phyloP scores from a whole-genome alignment of 106 monocot genomes.

The Dendrobium officinale region DNA sequence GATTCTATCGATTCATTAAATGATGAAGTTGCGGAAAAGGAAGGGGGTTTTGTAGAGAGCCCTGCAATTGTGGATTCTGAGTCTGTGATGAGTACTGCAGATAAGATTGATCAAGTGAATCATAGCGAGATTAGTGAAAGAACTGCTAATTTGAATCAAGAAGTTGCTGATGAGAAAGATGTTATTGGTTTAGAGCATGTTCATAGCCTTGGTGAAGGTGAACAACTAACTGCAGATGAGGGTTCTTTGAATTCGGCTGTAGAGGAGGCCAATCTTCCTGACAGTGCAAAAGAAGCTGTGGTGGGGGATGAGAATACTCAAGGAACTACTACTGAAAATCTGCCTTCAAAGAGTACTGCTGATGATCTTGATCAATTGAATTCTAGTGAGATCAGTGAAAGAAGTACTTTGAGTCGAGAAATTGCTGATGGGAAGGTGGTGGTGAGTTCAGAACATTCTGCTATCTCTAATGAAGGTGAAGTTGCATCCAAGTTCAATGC shows the following conservation, averaged over 20 bases:
- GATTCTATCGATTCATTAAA: not conserved
- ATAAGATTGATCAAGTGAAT: not conserved
- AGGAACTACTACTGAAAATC: not conserved
- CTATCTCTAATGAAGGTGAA: not conserved
- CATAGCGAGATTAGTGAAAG: not conserved
- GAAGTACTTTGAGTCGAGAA: not conserved
- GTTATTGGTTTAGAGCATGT: not conserved
- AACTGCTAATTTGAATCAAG: too few relatives aligned
- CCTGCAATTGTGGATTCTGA: conserved; percentile 1
- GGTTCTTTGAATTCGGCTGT: not conserved
- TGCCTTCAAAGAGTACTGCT: not conserved
- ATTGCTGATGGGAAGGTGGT: not conserved
- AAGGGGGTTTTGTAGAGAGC: not conserved
- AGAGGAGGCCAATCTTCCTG: not conserved
- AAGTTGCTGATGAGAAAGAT: not conserved
- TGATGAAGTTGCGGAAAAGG: not conserved
- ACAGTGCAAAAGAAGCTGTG: not conserved
- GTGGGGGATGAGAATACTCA: not conserved
- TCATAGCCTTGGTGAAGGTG: not conserved
- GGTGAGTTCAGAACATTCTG: not conserved
- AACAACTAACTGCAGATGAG: not conserved
- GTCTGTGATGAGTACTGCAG: not conserved
- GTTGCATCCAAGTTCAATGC: not conserved
- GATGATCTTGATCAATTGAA: conserved; percentile 4
- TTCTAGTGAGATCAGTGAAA: not conserved